Conservation (phyloP, 2,329 filamentous ascomycete species). For the Aspergillus sp. region DNA sequence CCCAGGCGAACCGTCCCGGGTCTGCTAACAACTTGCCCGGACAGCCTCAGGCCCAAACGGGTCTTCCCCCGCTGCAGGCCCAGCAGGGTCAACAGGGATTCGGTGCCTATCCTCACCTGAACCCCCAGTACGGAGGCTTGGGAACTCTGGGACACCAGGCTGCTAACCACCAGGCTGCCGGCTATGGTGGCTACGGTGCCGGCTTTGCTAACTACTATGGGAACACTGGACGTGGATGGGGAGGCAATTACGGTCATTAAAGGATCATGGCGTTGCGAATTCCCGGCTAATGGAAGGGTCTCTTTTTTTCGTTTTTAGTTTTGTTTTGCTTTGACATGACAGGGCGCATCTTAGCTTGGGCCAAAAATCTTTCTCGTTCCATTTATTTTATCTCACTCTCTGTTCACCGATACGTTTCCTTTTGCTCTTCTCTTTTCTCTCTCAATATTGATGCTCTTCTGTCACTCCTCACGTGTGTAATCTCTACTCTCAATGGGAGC, state of each 20-base stretch:
- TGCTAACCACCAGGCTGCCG: conserved; percentile 34
- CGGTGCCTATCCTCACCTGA: conserved; percentile 48
- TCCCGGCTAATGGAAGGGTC: conserved; percentile 14
- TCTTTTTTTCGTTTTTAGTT: background rate
- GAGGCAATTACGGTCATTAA: conserved; percentile 41
- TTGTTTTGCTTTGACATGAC: conserved; percentile 17
- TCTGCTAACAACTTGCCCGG: conserved; percentile 52
- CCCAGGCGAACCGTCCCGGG: conserved; percentile 55
- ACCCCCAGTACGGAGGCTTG: conserved; percentile 46
- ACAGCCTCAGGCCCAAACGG: conserved; percentile 43
- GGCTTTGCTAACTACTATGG: conserved; percentile 39
- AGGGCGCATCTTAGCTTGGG: conserved; percentile 5
- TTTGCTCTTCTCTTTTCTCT: conserved; percentile 4
- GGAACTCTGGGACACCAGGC: conserved; percentile 37
- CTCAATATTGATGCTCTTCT: conserved; percentile 7
- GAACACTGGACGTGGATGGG: conserved; percentile 38
- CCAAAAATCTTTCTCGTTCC: conserved; percentile 11
- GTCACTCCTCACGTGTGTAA: conserved; percentile 31
- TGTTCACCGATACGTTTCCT: conserved; percentile 1
- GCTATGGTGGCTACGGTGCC: conserved; percentile 37
- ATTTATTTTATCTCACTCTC: conserved; percentile 8
- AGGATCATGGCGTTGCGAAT: conserved; percentile 18
- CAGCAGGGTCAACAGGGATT: conserved; percentile 49
- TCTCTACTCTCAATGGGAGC: conserved; percentile 34
- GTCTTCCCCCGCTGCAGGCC: conserved; percentile 47